Conservation (phyloP, 495 filamentous ascomycete species). For the Neurospora discreta region DNA sequence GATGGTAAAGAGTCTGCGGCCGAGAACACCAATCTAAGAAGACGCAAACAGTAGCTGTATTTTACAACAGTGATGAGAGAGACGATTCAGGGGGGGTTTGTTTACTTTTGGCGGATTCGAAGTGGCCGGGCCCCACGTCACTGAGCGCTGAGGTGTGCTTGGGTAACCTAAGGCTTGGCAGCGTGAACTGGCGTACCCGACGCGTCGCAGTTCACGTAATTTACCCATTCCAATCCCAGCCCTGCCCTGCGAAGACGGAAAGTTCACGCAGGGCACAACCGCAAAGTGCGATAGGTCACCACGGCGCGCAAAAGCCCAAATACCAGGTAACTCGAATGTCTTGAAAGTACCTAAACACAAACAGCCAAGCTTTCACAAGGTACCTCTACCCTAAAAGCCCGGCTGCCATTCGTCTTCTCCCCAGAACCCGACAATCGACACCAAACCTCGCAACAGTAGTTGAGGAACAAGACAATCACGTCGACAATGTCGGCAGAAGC, state of each 20-base stretch:
- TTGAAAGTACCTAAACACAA: not conserved
- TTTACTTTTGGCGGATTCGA: not conserved
- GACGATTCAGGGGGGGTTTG: not conserved
- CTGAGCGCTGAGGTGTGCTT: not conserved
- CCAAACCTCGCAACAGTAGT: not conserved
- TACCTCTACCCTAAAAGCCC: too few species aligned
- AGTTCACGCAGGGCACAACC: not conserved
- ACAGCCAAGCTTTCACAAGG: not conserved
- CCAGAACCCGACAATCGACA: not conserved
- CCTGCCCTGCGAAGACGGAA: not conserved
- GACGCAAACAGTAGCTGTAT: conserved; percentile 16
- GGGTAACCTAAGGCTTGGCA: not conserved
- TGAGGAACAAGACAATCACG: not conserved
- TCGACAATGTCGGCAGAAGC: not conserved
- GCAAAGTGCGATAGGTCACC: not conserved
- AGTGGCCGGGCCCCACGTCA: not conserved
- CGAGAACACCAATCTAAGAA: conserved; percentile 19
- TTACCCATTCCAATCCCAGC: not conserved
- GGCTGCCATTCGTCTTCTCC: too few species aligned
- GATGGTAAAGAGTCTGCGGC: conserved; percentile 1
- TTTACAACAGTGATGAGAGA: too few species aligned
- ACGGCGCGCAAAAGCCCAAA: not conserved
- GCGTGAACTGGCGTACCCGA: not conserved
- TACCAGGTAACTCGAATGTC: too few species aligned
- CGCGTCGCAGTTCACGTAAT: not conserved